Base-by-base conservation (phyloP, 2,329 filamentous ascomycete species). In the Pseudogymnoascus sp. region DNA sequence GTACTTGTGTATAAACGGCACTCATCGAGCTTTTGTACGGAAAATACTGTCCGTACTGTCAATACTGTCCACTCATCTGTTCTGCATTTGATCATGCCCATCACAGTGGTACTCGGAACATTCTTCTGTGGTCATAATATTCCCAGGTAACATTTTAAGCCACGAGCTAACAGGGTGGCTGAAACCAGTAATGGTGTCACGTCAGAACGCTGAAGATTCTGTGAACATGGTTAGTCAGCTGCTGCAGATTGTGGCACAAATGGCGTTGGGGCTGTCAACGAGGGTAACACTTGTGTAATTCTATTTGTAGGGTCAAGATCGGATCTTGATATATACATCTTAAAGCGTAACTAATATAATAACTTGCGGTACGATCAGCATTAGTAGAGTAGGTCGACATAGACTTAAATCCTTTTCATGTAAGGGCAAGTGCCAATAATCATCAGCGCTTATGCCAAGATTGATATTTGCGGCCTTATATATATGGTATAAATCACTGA, bases 141-240 rank as follows among this genome's bases (percentile, higher is more conserved):
- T 33, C 26, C 29, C 50, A 31, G n/a, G 50, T 56, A 56, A 19
- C 29, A 56, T 56, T 33, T 56, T 15, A 56, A 56, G 50, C 50
- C 50, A 56, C 50, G 50, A 13, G 50, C 50, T 56, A 56, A n/a
- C 26, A 56, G 10, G n/a, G 50, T 56, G 50, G 50, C 50, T 56
- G 50, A 56, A 56, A 56, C 50, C 26, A 19, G 23, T 56, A 7
- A 26, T 33, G 29, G 50, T 56, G 19, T 56, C 50, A 56, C 26
- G 26, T 56, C 29, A 33, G 26, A 56, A 13, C 29, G 17, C 11
- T 1, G 5, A 56, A 31, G n/a, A 56, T 13, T 56, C 50, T 56
- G 50, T n/a, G 26, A 56, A 13, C 29, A 33, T 1, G 26, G 50
- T 56, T 33, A 56, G 50, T 56, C 50, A 56, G 50, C 26, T 56